Evolutionary conservation across 495 filamentous ascomycete genomes (phyloP).

Genomic region (Penicillium paxilli): DNA sequence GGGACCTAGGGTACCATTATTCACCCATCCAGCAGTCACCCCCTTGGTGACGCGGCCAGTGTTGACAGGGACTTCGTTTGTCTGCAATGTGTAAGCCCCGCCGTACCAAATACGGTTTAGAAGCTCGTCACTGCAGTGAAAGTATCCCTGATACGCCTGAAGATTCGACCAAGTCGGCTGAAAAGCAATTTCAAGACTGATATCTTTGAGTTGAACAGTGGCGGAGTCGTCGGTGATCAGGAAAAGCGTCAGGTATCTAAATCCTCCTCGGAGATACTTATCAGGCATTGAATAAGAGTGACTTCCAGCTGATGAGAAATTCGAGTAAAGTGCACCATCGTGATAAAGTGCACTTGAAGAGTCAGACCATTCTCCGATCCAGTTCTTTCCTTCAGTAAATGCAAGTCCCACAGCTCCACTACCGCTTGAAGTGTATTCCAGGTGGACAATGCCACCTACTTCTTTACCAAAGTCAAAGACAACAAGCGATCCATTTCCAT

Average conservation of each 20-base stretch:
- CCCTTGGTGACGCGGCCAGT: slow-evolving; percentile 55
- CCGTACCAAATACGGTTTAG: slow-evolving; percentile 67
- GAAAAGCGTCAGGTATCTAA: slow-evolving; percentile 61
- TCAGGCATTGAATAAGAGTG: slow-evolving; percentile 54
- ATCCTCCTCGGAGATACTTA: slow-evolving; percentile 56
- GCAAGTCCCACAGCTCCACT: slow-evolving; percentile 56
- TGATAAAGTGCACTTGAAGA: slow-evolving; percentile 55
- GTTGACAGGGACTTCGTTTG: slow-evolving; percentile 54
- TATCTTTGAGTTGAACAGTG: slow-evolving; percentile 38
- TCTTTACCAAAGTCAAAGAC: slow-evolving; percentile 61
- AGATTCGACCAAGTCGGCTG: slow-evolving; percentile 67
- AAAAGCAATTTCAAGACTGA: slow-evolving; percentile 54
- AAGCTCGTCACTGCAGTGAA: slow-evolving; percentile 57
- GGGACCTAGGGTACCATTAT: slow-evolving; percentile 54
- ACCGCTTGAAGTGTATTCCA: slow-evolving; percentile 47
- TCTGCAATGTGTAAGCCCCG: slow-evolving; percentile 63
- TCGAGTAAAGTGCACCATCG: slow-evolving; percentile 54
- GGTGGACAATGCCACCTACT: slow-evolving; percentile 56
- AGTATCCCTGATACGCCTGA: slow-evolving; percentile 62
- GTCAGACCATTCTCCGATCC: slow-evolving; percentile 61
- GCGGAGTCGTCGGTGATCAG: slow-evolving; percentile 34
- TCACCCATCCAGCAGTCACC: slow-evolving; percentile 52
- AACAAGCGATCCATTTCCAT: slow-evolving; percentile 46
- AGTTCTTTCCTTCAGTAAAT: slow-evolving; percentile 63
- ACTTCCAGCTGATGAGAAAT: slow-evolving; percentile 46